These are phyloP conservation scores for Colletotrichum sp. DNA, from an alignment of 2,329 filamentous ascomycete species.

Conservation along the genomic window DNA sequence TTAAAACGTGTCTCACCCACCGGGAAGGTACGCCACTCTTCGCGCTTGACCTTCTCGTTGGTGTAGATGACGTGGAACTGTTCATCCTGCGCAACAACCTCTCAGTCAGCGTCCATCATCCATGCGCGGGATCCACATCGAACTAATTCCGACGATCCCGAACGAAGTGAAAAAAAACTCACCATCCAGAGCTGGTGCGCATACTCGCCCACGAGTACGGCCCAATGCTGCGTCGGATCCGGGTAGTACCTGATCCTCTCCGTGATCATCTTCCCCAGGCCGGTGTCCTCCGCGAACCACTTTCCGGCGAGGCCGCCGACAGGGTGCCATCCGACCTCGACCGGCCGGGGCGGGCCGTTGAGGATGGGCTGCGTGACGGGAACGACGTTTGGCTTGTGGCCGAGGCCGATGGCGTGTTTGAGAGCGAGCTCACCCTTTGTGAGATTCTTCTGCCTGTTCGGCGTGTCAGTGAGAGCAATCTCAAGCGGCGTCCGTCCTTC, in stretches of 20 bases:
- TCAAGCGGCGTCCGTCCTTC: not conserved
- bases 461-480: conserved; percentile 20
- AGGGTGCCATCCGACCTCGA: conserved; percentile 64
- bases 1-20: conserved; percentile 60
- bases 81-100: conserved; percentile 46
- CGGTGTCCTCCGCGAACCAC: conserved; percentile 63
- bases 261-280: conserved; percentile 60
- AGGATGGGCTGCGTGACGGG: conserved; percentile 42
- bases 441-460: conserved; percentile 33
- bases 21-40: conserved; percentile 55
- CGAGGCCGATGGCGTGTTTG: conserved; percentile 49
- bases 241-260: conserved; percentile 59
- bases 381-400: conserved; percentile 47
- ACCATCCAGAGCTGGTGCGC: conserved; percentile 67
- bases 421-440: conserved; percentile 44
- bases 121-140: not conserved
- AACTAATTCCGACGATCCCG: not conserved
- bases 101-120: not conserved
- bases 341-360: conserved; percentile 41
- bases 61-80: conserved; percentile 62
- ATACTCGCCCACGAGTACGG: conserved; percentile 60
- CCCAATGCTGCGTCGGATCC: conserved; percentile 67
- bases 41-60: conserved; percentile 50
- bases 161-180: conserved; percentile 16
- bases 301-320: conserved; percentile 61